Conservation (phyloP, 768 basidiomycete species). For the Mycena capillaripes region DNA sequence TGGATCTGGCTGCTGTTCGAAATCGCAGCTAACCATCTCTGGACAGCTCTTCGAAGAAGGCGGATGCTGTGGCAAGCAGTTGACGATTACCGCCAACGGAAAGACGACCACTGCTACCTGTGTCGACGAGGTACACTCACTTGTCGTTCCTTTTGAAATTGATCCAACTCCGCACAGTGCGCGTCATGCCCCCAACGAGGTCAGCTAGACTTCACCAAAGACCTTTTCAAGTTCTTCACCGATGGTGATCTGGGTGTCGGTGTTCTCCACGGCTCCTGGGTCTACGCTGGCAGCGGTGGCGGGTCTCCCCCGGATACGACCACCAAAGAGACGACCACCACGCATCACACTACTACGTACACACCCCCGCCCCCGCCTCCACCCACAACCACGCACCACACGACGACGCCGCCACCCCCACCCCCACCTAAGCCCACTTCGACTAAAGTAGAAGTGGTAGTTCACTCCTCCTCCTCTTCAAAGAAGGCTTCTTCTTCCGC, state of each 20-base stretch:
- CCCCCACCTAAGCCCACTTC: background rate
- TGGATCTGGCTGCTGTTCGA: background rate
- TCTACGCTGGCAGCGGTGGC: constrained; percentile 13
- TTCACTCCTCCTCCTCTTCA: too few species aligned
- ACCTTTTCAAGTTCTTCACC: constrained; percentile 31
- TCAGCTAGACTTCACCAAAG: constrained; percentile 32
- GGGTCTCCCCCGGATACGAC: background rate
- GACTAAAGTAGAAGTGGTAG: background rate
- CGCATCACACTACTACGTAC: background rate
- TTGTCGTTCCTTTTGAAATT: background rate
- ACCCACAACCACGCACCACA: background rate
- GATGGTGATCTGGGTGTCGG: constrained; percentile 22
- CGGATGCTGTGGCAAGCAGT: constrained; percentile 25
- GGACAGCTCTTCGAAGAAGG: constrained; percentile 30
- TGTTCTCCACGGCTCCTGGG: constrained; percentile 27
- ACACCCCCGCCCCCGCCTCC: background rate
- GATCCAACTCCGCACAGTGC: constrained; percentile 10
- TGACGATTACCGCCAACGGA: constrained; percentile 29
- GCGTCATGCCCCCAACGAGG: constrained; percentile 19
- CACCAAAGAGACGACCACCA: constrained; percentile 3
- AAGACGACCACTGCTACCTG: constrained; percentile 32
- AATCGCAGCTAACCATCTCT: background rate
- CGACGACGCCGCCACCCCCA: background rate
- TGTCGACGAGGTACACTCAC: constrained; percentile 27
- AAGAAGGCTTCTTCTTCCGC: background rate